These are phyloP conservation scores for Saksenaea oblongispora DNA, from an alignment of 371 early-diverging fungal species.

Conservation along the genomic window DNA sequence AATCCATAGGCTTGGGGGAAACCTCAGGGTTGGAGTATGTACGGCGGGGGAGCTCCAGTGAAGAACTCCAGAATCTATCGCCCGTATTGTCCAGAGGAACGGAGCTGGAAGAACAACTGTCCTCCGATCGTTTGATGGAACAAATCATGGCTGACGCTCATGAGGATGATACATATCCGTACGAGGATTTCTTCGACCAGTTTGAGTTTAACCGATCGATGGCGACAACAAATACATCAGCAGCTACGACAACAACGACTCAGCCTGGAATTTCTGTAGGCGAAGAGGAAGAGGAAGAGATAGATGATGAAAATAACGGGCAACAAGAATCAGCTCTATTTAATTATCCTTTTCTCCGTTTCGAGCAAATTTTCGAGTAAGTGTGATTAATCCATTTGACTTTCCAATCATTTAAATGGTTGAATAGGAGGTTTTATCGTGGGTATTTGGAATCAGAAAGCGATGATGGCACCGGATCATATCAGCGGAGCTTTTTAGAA, in stretches of 20 bases:
- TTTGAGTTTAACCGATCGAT: background rate
- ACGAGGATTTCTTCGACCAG: background rate
- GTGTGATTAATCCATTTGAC: background rate
- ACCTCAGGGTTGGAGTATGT: background rate
- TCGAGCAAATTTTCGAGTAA: conserved; percentile 2
- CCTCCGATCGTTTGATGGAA: background rate
- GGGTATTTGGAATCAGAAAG: background rate
- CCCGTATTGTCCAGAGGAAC: too few relatives aligned
- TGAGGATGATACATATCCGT: too few relatives aligned
- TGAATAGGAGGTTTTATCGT: background rate
- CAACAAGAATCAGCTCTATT: background rate
- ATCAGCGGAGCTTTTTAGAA: background rate
- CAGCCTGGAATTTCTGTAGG: conserved; percentile 4
- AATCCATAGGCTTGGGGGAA: too few relatives aligned
- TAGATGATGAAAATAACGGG: background rate
- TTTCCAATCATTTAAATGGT: background rate
- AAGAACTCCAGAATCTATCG: background rate
- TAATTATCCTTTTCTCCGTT: background rate
- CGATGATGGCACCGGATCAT: background rate
- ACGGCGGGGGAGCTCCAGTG: background rate
- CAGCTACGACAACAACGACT: conserved; percentile 14
- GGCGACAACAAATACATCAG: conserved; percentile 26
- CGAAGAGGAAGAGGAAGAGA: conserved; percentile 9
- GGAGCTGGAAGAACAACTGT: background rate
- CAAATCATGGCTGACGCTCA: background rate